A percentile compares a stretch with the other conserved stretches of the same genome.
These are phyloP conservation scores for Phalaenopsis hybrid DNA, from an alignment of 116 monocot genomes.

Conservation along the genomic window DNA sequence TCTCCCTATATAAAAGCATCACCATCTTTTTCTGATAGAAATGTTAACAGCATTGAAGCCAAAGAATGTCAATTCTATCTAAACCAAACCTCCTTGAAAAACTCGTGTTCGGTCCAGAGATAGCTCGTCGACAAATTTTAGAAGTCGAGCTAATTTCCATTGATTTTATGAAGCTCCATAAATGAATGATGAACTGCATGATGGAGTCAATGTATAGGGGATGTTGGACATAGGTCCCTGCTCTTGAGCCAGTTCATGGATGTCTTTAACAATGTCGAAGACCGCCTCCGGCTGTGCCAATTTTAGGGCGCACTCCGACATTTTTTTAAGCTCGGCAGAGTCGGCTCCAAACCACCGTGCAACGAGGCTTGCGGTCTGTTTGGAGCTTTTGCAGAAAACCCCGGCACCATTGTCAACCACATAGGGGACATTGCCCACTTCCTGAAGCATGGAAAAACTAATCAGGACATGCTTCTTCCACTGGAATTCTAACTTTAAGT, in stretches of 20 bases:
- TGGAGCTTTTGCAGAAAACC: slow-evolving; percentile 71
- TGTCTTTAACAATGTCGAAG: slow-evolving; percentile 79
- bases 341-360: slow-evolving; percentile 69
- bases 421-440: slow-evolving; percentile 89
- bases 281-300: slow-evolving; percentile 88
- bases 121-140: neutral
- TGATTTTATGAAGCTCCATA: neutral
- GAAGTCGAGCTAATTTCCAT: neutral
- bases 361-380: slow-evolving; percentile 60
- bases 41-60: no score
- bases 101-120: neutral
- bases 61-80: neutral
- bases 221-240: slow-evolving; percentile 42
- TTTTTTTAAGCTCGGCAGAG: slow-evolving; percentile 46
- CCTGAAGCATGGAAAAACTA: slow-evolving; percentile 29
- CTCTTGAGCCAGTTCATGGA: slow-evolving; percentile 42
- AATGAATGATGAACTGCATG: slow-evolving; percentile 34
- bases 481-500: neutral
- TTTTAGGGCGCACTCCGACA: slow-evolving; percentile 71
- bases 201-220: slow-evolving; percentile 39
- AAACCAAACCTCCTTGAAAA: neutral
- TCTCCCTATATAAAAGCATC: no score
- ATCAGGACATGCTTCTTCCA: neutral
- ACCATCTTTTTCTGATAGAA: no score
- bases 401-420: slow-evolving; percentile 91